Percentiles rank a stretch among this genome's conserved stretches.
These are phyloP conservation scores for Bipolaris gigantea DNA, from an alignment of 2,329 filamentous ascomycete genomes.

Conservation along the genomic window DNA sequence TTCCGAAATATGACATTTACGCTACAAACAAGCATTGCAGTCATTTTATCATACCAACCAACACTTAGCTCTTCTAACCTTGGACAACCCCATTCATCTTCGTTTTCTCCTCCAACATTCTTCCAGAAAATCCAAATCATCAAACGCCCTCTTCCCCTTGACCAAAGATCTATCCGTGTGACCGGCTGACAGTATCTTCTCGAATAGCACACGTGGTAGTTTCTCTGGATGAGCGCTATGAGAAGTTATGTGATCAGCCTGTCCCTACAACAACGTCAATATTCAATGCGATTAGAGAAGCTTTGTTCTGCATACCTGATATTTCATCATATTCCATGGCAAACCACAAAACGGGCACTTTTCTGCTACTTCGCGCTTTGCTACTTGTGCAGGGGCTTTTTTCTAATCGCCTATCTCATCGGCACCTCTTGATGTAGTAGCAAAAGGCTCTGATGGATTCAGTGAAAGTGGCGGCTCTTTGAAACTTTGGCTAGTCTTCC, in stretches of 20 bases:
- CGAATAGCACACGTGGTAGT: not conserved
- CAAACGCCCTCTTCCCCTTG: too few species aligned
- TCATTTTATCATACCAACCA: too few species aligned
- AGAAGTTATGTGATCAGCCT: not conserved
- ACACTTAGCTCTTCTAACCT: too few species aligned
- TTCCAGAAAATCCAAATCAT: too few species aligned
- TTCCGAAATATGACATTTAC: too few species aligned
- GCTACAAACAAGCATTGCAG: too few species aligned
- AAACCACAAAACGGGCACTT: not conserved
- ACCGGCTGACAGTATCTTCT: not conserved
- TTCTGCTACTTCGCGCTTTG: not conserved
- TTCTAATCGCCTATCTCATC: not conserved
- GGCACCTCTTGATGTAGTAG: accelerated
- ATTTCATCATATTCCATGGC: not conserved
- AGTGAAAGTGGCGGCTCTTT: not conserved
- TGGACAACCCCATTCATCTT: too few species aligned
- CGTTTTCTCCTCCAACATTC: too few species aligned
- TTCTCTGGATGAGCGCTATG: not conserved
- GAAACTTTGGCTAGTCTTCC: not conserved
- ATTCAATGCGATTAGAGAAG: not conserved
- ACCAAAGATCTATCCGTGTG: too few species aligned
- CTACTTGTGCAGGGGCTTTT: not conserved
- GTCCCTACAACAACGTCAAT: not conserved
- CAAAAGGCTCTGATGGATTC: not conserved
- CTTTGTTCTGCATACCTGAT: not conserved